phyloP scores from a whole-genome alignment of 345 rosid genomes.

The Heritiera fomes region DNA sequence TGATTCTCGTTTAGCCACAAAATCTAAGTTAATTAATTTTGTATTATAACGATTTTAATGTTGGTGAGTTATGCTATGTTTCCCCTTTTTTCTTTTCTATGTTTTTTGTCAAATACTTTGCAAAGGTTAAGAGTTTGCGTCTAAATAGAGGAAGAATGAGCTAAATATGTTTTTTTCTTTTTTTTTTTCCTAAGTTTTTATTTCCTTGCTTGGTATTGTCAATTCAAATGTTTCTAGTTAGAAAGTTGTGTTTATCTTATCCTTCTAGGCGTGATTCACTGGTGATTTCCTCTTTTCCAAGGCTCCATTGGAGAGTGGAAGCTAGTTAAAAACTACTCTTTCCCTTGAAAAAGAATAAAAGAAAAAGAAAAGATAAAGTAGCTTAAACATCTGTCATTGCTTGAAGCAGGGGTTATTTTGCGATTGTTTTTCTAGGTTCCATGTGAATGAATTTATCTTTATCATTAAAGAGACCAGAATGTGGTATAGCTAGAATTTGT shows the following conservation, averaged over 20 bases:
- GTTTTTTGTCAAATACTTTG: slow-evolving; percentile 14
- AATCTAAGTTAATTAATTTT: neutral
- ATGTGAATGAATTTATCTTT: slow-evolving; percentile 14
- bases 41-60: neutral
- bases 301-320: neutral
- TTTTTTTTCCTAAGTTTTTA: too few relatives aligned
- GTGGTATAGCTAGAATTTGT: slow-evolving; percentile 31
- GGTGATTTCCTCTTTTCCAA: neutral
- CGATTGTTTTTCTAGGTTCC: neutral
- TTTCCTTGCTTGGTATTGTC: slow-evolving; percentile 11
- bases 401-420: slow-evolving; percentile 17
- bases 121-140: neutral
- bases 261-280: neutral
- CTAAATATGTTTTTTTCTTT: neutral
- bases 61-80: neutral
- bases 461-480: slow-evolving; percentile 14
- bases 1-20: neutral
- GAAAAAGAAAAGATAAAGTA: neutral
- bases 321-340: neutral
- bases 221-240: neutral
- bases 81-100: neutral
- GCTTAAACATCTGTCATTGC: slow-evolving; percentile 9
- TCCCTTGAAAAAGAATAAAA: neutral
- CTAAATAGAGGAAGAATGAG: slow-evolving; percentile 4
- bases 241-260: neutral